Evolutionary conservation across 768 basidiomycete species (phyloP), one percentile per base, ranked within the genome.

Genomic region (Lactifluus echinatus): DNA sequence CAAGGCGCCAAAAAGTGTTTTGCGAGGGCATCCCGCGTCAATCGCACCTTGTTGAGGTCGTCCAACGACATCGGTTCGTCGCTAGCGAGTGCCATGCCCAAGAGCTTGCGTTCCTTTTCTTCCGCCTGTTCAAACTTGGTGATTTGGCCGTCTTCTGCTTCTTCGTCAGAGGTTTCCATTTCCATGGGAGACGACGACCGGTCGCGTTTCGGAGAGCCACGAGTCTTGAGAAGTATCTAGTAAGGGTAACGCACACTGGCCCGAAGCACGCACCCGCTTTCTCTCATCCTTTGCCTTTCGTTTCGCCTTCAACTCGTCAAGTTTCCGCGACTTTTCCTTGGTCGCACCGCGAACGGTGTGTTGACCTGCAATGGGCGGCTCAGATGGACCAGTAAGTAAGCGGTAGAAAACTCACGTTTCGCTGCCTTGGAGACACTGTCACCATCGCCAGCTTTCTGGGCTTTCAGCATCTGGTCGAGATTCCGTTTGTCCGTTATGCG

Each of bases 211-310:
- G 84, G 83, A 12, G 85, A 83, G 62, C 80, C 84, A 61, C 37
- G 60, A 45, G 53, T 37, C 65, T 66, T 63, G 47, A 44, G 21
- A 24, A 51, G 23, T 51, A 63, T 63, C 59, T 55, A 46, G 47
- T 44, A 24, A 62, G 48, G 46, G 44, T 53, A 42, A 33, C 47
- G 46, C 42, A 47, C 42, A 8, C 21, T 23, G 14, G 21, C 47
- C 17, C 8, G 17, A 34, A 19, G 50, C 39, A 69, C 82, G 61
- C 70, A 93, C 93, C 59, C 85, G 79, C 68, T 85, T 87, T 71
- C 87, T 85, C 70, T 94, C 90, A 62, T 86, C 90, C 72, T 93
- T 94, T 8, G 90, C 92, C 65, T 85, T 89, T 34, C 94, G 79
- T 65, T 78, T 85, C 5, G 87, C 89, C 72, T 88, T 94, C 26